Evolutionary conservation across 805 yeast species (phyloP).

Genomic region (Pichia eremophila): DNA sequence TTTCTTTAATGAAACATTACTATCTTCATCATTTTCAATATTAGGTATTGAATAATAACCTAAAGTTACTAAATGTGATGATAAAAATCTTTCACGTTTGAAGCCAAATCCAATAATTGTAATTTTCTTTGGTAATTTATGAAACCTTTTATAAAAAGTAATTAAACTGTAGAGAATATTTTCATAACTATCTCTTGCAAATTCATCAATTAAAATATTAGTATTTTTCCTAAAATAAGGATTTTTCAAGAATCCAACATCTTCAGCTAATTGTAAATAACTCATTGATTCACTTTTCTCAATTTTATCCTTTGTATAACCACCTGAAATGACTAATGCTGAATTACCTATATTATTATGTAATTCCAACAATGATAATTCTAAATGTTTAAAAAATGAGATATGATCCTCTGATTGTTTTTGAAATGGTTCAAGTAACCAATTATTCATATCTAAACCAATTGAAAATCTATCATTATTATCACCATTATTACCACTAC

Average conservation of each 20-base stretch:
- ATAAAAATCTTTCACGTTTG: slow-evolving; percentile 50
- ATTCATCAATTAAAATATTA: slow-evolving; percentile 49
- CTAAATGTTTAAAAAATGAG: slow-evolving; percentile 54
- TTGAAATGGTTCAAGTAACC: slow-evolving; percentile 65
- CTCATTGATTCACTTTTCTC: slow-evolving; percentile 49
- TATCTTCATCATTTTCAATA: neutral
- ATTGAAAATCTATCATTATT: slow-evolving; percentile 15
- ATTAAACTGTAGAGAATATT: slow-evolving; percentile 56
- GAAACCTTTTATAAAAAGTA: slow-evolving; percentile 38
- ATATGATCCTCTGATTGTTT: slow-evolving; percentile 59
- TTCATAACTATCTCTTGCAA: slow-evolving; percentile 73
- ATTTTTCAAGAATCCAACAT: slow-evolving; percentile 1
- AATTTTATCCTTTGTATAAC: slow-evolving; percentile 52
- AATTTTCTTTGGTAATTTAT: slow-evolving; percentile 40
- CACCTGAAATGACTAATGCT: slow-evolving; percentile 37
- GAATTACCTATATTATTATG: slow-evolving; percentile 14
- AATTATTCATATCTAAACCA: slow-evolving; percentile 44
- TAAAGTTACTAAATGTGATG: slow-evolving; percentile 46
- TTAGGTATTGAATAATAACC: slow-evolving; percentile 18
- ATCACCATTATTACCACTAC: no score
- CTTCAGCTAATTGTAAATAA: slow-evolving; percentile 37
- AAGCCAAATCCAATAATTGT: slow-evolving; percentile 69
- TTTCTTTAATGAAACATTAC: neutral
- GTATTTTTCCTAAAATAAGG: slow-evolving; percentile 2
- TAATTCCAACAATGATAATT: slow-evolving; percentile 31